Base-by-base conservation (phyloP, 1,139 yeast genomes). In the Wickerhamomyces sp. region DNA sequence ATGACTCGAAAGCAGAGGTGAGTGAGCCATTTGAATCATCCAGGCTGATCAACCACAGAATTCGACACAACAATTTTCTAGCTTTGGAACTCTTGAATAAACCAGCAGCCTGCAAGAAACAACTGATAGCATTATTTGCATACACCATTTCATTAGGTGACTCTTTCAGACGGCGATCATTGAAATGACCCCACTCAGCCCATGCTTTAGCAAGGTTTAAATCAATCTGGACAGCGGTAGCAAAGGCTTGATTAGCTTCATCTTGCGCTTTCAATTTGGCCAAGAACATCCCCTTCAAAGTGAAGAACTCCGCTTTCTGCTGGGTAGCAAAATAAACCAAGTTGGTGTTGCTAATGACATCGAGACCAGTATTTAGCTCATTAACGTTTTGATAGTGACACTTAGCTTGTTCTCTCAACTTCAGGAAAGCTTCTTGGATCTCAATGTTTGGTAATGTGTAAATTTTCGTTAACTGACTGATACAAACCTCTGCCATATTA, bases 111-210 rank as follows among this genome's bases (percentile, higher is more conserved):
- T 93, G 99, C 55, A 94, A 73, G 64, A 91, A 94, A 64, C 99
- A 94, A 60, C 95, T 85, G 42, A 94, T 84, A 2, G 99, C 98
- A 63, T 91, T 90, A 53, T 90, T 84, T 13, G 98, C 99, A 64
- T 82, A 86, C 29, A 81, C 81, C 70, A 88, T 80, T 58, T 89
- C 95, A 43, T 74, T 79, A 1, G 95, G 93, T 54, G 83, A 84
- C 56, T 89, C 96, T 56, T 88, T 87, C 64, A 89, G 84, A 42
- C 96, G 73, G 40, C 84, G 79, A 56, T 94, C 99, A 62, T 90
- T 93, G 68, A 90, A 94, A 62, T 81, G 81, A 50, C 99, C 99
- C 99, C 99, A 94, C 64, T 94, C 98, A 2, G 98, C 98, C 99
- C 99, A 94, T 0, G 99, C 99, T 61, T 93, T 93, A 2, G 99